Percentiles rank a stretch among this genome's conserved stretches.
Conservation (phyloP, 768 basidiomycete genomes). For the Naganishia kalamii region DNA sequence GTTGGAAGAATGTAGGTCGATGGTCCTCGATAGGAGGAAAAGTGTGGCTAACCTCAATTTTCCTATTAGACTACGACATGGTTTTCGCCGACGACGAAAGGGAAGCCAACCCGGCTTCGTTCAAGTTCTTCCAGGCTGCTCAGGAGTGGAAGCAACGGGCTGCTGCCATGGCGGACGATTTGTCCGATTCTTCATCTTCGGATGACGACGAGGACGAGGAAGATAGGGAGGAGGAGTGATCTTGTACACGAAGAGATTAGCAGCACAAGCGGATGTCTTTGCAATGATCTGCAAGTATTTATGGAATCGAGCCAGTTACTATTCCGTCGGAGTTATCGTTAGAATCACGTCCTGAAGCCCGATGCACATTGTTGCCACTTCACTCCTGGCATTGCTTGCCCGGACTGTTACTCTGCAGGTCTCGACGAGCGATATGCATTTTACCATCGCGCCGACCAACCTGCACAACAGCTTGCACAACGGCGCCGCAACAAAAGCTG, state of each 20-base stretch:
- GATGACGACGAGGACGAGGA: slow-evolving; percentile 42
- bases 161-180: slow-evolving; percentile 24
- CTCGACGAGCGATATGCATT: too few species aligned
- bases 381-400: too few species aligned
- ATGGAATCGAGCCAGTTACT: too few species aligned
- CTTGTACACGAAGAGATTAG: neutral
- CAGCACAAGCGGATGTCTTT: too few species aligned
- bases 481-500: too few species aligned
- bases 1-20: slow-evolving; percentile 63
- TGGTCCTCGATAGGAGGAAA: neutral
- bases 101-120: slow-evolving; percentile 83
- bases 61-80: slow-evolving; percentile 76
- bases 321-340: too few species aligned
- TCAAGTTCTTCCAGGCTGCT: slow-evolving; percentile 93
- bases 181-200: slow-evolving; percentile 33
- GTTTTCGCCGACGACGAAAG: slow-evolving; percentile 94
- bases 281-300: too few species aligned
- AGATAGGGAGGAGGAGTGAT: slow-evolving; percentile 32
- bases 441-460: too few species aligned
- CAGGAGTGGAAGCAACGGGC: slow-evolving; percentile 63
- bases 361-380: too few species aligned
- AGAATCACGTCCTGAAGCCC: too few species aligned
- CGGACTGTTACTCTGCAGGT: too few species aligned
- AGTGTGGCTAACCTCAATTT: neutral
- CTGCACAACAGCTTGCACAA: too few species aligned